phyloP scores from a whole-genome alignment of 768 basidiomycete genomes.

The Hypholoma sublateritium region DNA sequence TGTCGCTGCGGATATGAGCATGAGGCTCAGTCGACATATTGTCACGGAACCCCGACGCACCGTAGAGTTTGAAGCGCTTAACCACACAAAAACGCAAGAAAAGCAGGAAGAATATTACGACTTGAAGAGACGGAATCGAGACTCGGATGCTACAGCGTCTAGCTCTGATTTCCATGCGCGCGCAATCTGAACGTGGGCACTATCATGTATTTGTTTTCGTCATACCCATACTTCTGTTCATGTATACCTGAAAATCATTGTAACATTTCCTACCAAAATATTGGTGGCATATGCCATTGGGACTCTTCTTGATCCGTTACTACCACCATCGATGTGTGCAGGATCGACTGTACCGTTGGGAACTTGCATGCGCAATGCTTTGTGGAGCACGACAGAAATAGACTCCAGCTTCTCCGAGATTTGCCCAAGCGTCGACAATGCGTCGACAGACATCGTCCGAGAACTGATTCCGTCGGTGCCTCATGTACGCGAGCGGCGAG shows the following conservation, averaged over 20 bases:
- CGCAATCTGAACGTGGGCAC: slow-evolving; percentile 7
- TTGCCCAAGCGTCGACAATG: no score
- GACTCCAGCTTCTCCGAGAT: no score
- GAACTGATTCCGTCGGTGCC: no score
- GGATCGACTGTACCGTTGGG: no score
- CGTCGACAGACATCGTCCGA: no score
- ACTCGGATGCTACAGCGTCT: slow-evolving; percentile 19
- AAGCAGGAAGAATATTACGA: slow-evolving; percentile 23
- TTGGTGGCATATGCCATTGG: no score
- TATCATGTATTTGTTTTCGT: not conserved
- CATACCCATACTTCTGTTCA: not conserved
- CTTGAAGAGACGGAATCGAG: slow-evolving; percentile 22
- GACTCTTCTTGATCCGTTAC: no score
- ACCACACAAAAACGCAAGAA: slow-evolving; percentile 4
- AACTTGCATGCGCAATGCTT: no score
- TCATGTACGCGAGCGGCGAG: no score
- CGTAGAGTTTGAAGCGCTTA: slow-evolving; percentile 10
- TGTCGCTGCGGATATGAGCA: slow-evolving; percentile 44
- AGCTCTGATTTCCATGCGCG: slow-evolving; percentile 17
- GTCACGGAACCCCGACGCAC: slow-evolving; percentile 7
- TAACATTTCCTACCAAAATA: not conserved
- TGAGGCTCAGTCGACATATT: slow-evolving; percentile 26
- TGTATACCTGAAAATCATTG: not conserved
- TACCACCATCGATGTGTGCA: no score
- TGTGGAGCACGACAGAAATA: no score